Conservation (phyloP, 2,329 filamentous ascomycete genomes). For the Hypoxylon sp. region DNA sequence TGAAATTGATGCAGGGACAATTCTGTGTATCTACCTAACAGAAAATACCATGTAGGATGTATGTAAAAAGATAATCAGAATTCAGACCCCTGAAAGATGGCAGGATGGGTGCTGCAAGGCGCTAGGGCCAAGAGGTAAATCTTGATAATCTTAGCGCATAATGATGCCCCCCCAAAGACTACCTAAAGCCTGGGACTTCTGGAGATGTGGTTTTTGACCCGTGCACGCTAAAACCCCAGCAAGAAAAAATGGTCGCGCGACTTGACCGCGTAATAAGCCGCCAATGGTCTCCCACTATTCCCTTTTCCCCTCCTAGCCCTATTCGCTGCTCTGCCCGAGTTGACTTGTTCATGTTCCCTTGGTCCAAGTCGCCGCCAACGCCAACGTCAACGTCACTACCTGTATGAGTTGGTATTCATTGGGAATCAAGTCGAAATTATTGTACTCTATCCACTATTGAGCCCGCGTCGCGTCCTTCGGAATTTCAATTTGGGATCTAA, state of each 20-base stretch:
- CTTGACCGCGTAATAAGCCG: constrained; percentile 45
- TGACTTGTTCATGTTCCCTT: constrained; percentile 35
- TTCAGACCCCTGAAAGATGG: constrained; percentile 30
- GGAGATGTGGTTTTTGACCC: constrained; percentile 2
- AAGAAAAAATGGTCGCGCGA: constrained; percentile 39
- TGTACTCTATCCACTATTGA: not conserved
- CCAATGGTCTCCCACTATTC: constrained; percentile 40
- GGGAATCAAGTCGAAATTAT: not conserved
- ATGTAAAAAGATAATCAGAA: constrained; percentile 1
- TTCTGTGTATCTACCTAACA: not conserved
- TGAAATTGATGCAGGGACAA: constrained; percentile 12
- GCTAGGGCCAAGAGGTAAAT: constrained; percentile 40
- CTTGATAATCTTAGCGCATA: constrained; percentile 32
- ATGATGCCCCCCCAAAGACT: constrained; percentile 17
- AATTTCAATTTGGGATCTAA: constrained; percentile 27
- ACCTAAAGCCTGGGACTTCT: not conserved
- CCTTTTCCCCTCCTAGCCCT: constrained; percentile 35
- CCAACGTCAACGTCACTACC: constrained; percentile 6
- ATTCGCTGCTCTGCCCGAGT: constrained; percentile 36
- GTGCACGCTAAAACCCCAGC: constrained; percentile 21
- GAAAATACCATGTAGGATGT: not conserved
- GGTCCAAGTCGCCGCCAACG: constrained; percentile 31
- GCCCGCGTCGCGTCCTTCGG: constrained; percentile 30
- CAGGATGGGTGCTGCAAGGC: constrained; percentile 30
- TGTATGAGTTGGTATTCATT: constrained; percentile 17